Conservation (phyloP, 257 asterid genomes). For the Jaltomata sinuosa region DNA sequence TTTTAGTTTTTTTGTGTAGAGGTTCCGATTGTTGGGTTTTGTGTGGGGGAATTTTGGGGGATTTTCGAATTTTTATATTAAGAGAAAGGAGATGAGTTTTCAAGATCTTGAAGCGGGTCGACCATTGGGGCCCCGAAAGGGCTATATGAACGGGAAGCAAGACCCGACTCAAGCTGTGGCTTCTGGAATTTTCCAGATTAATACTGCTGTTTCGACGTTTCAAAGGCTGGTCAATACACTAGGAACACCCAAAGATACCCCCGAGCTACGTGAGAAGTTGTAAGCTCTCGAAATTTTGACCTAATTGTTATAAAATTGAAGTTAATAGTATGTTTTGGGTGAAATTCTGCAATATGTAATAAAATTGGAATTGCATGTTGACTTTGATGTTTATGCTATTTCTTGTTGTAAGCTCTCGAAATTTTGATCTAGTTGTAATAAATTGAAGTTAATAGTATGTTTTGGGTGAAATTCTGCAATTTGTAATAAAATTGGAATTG, state of each 20-base stretch:
- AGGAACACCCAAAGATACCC: constrained; percentile 94
- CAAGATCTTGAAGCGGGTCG: constrained; percentile 96
- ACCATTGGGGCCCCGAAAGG: constrained; percentile 41
- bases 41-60: constrained; percentile 4
- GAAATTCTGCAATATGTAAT: not conserved
- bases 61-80: not conserved
- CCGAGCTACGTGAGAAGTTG: constrained; percentile 95
- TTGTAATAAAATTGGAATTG: not conserved
- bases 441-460: not conserved
- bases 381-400: too few relatives aligned
- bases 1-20: not conserved
- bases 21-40: constrained; percentile 8
- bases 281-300: constrained; percentile 14
- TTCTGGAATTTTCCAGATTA: constrained; percentile 87
- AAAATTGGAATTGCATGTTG: not conserved
- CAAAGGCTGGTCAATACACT: constrained; percentile 91
- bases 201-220: constrained; percentile 80
- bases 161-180: constrained; percentile 90
- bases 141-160: constrained; percentile 56
- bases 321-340: not conserved
- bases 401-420: constrained; percentile 52
- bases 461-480: not conserved
- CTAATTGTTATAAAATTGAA: not conserved
- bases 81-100: constrained; percentile 54
- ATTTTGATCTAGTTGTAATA: not conserved